Conservation (phyloP, 192 early-diverging fungal genomes). For the Backusella westeae region DNA sequence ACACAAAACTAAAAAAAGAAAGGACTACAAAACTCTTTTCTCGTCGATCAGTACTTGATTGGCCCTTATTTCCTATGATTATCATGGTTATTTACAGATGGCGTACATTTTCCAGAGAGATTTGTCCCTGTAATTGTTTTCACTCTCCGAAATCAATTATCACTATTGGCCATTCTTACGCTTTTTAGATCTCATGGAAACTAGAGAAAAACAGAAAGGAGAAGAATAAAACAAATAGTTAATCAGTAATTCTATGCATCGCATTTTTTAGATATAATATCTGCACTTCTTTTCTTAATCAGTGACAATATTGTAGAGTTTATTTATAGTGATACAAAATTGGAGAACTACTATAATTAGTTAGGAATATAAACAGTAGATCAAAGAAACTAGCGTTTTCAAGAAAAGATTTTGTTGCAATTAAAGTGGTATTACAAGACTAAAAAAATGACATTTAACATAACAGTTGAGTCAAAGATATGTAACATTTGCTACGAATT, state of each 20-base stretch:
- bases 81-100: background rate
- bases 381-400: conserved; percentile 1
- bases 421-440: background rate
- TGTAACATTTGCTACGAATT: background rate
- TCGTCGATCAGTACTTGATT: background rate
- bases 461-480: background rate
- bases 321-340: background rate
- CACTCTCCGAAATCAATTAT: background rate
- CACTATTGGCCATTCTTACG: background rate
- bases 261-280: background rate
- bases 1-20: background rate
- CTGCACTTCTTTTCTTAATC: background rate
- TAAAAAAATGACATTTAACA: background rate
- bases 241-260: background rate
- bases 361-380: background rate
- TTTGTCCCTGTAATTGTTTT: background rate
- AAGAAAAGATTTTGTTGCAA: background rate
- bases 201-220: background rate
- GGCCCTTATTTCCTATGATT: background rate
- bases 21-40: background rate
- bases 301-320: background rate
- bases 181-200: background rate
- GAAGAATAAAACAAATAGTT: background rate
- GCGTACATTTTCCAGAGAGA: background rate
- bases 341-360: background rate